These are phyloP conservation scores for Sarcomyxa edulis DNA, from an alignment of 768 basidiomycete species.

Conservation along the genomic window DNA sequence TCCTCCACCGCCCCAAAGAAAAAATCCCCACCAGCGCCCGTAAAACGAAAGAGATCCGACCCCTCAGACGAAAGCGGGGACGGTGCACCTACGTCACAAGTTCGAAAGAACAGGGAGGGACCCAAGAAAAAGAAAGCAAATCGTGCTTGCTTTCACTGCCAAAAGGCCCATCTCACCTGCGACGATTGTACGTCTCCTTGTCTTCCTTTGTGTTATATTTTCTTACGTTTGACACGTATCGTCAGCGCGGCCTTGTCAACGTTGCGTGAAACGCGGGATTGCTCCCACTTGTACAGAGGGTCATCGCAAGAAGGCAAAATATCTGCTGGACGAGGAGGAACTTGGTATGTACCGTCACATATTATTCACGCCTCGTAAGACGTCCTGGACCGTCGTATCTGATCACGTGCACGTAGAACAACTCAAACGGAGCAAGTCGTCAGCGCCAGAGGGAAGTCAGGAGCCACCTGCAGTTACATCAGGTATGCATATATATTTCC, in stretches of 20 bases:
- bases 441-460: constrained; percentile 32
- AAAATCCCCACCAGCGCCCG: constrained; percentile 22
- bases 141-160: constrained; percentile 92
- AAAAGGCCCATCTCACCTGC: constrained; percentile 97
- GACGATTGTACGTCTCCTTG: constrained; percentile 78
- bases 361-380: constrained; percentile 10
- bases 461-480: constrained; percentile 29
- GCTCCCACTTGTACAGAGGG: constrained; percentile 89
- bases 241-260: constrained; percentile 90
- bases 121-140: constrained; percentile 95
- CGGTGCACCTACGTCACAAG: constrained; percentile 36
- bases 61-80: constrained; percentile 52
- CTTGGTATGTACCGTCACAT: constrained; percentile 71
- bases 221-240: constrained; percentile 13
- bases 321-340: constrained; percentile 91
- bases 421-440: constrained; percentile 42
- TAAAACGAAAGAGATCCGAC: constrained; percentile 60
- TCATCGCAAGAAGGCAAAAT: constrained; percentile 96
- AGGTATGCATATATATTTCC: constrained; percentile 21
- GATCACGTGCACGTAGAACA: constrained; percentile 42
- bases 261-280: constrained; percentile 92
- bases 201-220: constrained; percentile 12
- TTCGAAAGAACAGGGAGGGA: constrained; percentile 60
- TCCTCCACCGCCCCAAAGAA: constrained; percentile 29
- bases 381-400: constrained; percentile 4